Base-by-base conservation (phyloP, 2,329 filamentous ascomycete species). In the Fusarium sp. region DNA sequence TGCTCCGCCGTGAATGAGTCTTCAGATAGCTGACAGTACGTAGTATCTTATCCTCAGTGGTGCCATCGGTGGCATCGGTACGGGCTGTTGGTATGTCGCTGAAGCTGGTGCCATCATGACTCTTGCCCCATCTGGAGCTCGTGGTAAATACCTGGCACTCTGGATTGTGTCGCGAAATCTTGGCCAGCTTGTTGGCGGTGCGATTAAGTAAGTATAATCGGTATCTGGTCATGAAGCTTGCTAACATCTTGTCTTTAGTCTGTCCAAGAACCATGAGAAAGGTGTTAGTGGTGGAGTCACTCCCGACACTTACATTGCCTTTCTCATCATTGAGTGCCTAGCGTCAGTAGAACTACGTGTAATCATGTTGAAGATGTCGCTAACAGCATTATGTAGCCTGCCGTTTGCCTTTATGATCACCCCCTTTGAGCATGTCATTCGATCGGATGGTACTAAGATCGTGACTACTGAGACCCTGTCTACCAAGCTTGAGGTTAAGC, bases 31-130 rank as follows among this genome's bases (percentile, higher is more conserved):
- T 65, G 14, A 65, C n/a, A 1, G 11, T 11, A 1, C 5, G 3
- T 7, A 66, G 64, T 66, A 67, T 47, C 62, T 67, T 1, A 67
- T 67, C 8, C 45, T 67, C 0, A 67, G 64, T 16, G 64, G 64
- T 14, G 64, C 41, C 0, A 67, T 67, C 0, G 30, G 64, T 6
- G 64, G 62, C 1, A 36, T 83, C 15, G 83, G 83, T 9, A 83
- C 81, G 12, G 85, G 84, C 4, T 85, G 83, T 45, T 86, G 84
- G 85, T 86, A 86, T 64, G 85, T 86, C 14, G 85, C 85, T 0
- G 85, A 86, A 65, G 83, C 84, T 2, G 85, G 85, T 20, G 81
- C 83, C 9, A 86, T 86, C 71, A 85, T 86, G 83, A 85, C 84
- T 0, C 80, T 86, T 26, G 84, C 85, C 1, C 85, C 85, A 8